Conservation (phyloP, 768 basidiomycete genomes). For the Tremella mesenterica region DNA sequence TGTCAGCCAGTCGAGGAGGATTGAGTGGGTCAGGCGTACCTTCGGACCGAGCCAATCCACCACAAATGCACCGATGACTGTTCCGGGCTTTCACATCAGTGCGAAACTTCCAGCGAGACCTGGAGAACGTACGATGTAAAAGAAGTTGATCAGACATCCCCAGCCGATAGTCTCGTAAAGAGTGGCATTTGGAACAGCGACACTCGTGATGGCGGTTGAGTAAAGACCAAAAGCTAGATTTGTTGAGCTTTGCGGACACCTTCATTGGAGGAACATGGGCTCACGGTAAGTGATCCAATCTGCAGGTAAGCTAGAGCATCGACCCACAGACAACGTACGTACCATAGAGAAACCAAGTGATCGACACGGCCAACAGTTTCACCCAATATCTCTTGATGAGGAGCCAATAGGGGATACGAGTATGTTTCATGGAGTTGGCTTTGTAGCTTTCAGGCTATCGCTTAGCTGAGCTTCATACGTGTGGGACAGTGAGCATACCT, state of each 20-base stretch:
- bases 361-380: constrained; percentile 61
- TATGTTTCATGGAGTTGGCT: constrained; percentile 68
- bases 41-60: constrained; percentile 44
- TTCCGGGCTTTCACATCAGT: too few relatives aligned
- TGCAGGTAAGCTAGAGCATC: not conserved
- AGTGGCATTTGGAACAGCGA: constrained; percentile 53
- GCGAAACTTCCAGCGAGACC: not conserved
- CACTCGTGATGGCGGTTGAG: constrained; percentile 59
- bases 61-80: constrained; percentile 42
- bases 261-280: too few relatives aligned
- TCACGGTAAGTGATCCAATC: constrained; percentile 35
- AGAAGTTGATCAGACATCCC: constrained; percentile 67
- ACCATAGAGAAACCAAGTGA: constrained; percentile 56
- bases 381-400: constrained; percentile 72
- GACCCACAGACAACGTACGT: constrained; percentile 42
- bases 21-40: not conserved
- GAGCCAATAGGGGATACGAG: constrained; percentile 61
- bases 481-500: constrained; percentile 7
- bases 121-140: constrained; percentile 47
- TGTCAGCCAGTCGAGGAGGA: constrained; percentile 6
- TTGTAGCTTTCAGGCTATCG: constrained; percentile 60
- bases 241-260: not conserved
- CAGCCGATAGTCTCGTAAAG: constrained; percentile 67
- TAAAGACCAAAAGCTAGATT: constrained; percentile 59
- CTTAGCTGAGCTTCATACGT: not conserved